A percentile compares a stretch with the other conserved stretches of the same genome.
Conservation (phyloP, 441 rosid species). For the Macaranga tanarius region DNA sequence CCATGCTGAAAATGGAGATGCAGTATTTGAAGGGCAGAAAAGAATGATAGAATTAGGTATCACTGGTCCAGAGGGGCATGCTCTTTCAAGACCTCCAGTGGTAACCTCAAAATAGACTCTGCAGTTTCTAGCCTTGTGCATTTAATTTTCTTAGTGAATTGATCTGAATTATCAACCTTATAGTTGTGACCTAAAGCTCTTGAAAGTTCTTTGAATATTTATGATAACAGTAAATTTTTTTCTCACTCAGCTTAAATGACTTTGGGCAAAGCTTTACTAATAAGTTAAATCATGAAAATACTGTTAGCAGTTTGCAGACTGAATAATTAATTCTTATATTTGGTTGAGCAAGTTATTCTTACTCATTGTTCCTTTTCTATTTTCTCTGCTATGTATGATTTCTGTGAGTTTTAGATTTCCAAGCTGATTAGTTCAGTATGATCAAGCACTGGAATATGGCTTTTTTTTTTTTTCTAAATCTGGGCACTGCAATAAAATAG, state of each 20-base stretch:
- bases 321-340: not conserved
- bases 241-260: not conserved
- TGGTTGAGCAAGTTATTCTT: not conserved
- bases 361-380: not conserved
- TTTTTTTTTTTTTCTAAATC: not conserved
- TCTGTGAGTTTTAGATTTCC: not conserved
- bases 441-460: not conserved
- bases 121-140: not conserved
- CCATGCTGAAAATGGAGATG: constrained; percentile 99
- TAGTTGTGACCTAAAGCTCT: not conserved
- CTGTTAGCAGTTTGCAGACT: not conserved
- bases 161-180: not conserved
- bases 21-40: constrained; percentile 87
- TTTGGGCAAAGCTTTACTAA: not conserved
- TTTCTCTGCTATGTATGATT: not conserved
- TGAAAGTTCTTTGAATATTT: not conserved
- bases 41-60: constrained; percentile 91
- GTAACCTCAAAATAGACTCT: constrained; percentile 36
- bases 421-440: not conserved
- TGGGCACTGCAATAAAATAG: not conserved
- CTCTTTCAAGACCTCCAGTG: constrained; percentile 92
- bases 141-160: not conserved
- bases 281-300: not conserved
- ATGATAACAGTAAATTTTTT: not conserved
- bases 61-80: constrained; percentile 96